Evolutionary conservation across 495 filamentous ascomycete genomes (phyloP).

Genomic region (Penicillium antarcticum): DNA sequence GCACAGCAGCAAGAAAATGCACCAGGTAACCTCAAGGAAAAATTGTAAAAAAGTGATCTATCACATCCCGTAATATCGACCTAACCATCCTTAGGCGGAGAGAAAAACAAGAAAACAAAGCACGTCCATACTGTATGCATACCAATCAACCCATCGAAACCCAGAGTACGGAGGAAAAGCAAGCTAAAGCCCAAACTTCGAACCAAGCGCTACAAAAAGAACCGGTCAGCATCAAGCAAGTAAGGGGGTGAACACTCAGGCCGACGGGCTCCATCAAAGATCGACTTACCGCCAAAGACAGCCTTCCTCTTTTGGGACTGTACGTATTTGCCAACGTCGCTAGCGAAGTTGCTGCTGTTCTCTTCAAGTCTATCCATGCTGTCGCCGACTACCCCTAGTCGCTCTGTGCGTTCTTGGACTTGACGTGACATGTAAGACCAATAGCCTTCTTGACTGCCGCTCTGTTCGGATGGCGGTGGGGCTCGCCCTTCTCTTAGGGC

Average conservation of each 20-base stretch:
- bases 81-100: not conserved
- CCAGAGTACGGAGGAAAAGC: not conserved
- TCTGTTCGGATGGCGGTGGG: conserved; percentile 15
- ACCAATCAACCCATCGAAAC: not conserved
- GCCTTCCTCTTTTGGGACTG: conserved; percentile 79
- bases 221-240: conserved; percentile 22
- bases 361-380: conserved; percentile 76
- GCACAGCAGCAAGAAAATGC: too few relatives aligned
- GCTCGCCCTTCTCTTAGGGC: conserved; percentile 36
- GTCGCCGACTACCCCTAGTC: conserved; percentile 76
- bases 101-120: not conserved
- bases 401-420: conserved; percentile 86
- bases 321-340: conserved; percentile 84
- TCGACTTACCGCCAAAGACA: conserved; percentile 59
- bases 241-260: conserved; percentile 12
- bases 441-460: conserved; percentile 52
- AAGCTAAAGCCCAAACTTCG: conserved; percentile 41
- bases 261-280: conserved; percentile 1
- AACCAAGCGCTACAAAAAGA: conserved; percentile 32
- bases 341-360: conserved; percentile 74
- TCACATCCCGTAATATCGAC: not conserved
- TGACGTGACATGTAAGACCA: conserved; percentile 74
- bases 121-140: not conserved
- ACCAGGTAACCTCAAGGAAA: too few relatives aligned
- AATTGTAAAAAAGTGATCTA: not conserved